Percentiles rank a stretch among this genome's conserved stretches.
Evolutionary conservation across 805 yeast species (phyloP).

Genomic region (Jamesozyma jinghongensis): DNA sequence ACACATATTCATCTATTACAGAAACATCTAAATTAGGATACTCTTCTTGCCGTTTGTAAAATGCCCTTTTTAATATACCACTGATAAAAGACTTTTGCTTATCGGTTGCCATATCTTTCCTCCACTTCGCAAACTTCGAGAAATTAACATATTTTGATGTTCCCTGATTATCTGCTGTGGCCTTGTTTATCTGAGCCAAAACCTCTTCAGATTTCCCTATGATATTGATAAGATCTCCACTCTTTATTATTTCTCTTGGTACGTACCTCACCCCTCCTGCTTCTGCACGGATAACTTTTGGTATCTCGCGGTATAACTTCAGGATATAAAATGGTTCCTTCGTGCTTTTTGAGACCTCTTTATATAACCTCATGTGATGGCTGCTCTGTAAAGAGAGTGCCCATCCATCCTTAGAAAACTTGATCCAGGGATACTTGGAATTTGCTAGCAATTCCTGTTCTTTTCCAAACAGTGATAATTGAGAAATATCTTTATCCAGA

Average conservation of each 20-base stretch:
- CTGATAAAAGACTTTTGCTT: constrained; percentile 17
- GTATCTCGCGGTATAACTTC: constrained; percentile 15
- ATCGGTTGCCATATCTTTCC: constrained; percentile 21
- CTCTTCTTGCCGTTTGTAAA: constrained; percentile 8
- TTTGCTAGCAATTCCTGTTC: constrained; percentile 14
- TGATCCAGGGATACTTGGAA: constrained; percentile 32
- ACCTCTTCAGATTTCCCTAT: constrained; percentile 21
- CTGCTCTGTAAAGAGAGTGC: constrained; percentile 19
- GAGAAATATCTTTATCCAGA: constrained; percentile 5
- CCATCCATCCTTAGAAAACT: constrained; percentile 28
- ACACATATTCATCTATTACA: constrained; percentile 6
- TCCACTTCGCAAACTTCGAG: constrained; percentile 30
- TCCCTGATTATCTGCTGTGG: no score
- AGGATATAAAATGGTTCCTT: constrained; percentile 9
- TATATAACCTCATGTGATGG: constrained; percentile 21
- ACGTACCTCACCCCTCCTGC: constrained; percentile 7
- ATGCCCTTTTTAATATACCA: background rate
- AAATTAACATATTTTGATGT: background rate
- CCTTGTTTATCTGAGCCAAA: constrained; percentile 7
- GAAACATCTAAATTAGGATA: background rate
- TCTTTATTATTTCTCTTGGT: constrained; percentile 9
- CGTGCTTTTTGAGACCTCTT: constrained; percentile 9
- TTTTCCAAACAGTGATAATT: constrained; percentile 4
- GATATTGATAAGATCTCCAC: constrained; percentile 8
- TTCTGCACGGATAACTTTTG: constrained; percentile 11